Conservation (phyloP, 2,329 filamentous ascomycete genomes). For the Lecanicillium sp. region DNA sequence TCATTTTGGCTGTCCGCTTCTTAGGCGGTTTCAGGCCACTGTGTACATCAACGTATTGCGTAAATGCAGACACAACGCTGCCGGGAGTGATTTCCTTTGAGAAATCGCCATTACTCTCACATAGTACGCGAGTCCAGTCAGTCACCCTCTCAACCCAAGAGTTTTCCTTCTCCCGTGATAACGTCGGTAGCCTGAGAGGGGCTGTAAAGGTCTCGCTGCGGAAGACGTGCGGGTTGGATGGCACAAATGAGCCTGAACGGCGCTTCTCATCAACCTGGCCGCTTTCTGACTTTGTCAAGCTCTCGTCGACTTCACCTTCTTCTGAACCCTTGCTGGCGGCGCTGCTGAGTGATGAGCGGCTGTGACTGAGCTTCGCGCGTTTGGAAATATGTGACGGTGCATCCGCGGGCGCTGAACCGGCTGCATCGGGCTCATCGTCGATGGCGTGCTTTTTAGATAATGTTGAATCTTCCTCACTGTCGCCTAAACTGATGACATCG, state of each 20-base stretch:
- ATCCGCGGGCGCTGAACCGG: slow-evolving; percentile 10
- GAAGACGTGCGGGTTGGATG: slow-evolving; percentile 18
- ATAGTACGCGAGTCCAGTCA: slow-evolving; percentile 7
- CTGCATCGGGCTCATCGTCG: slow-evolving; percentile 14
- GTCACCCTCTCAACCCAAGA: slow-evolving; percentile 6
- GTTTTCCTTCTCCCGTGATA: slow-evolving; percentile 7
- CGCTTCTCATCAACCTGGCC: slow-evolving; percentile 5
- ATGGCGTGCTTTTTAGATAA: slow-evolving; percentile 19
- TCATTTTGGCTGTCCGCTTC: slow-evolving; percentile 21
- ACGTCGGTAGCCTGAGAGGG: slow-evolving; percentile 6
- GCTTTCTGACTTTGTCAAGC: slow-evolving; percentile 3
- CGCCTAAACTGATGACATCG: slow-evolving; percentile 15
- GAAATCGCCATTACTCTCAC: slow-evolving; percentile 16
- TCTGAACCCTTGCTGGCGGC: slow-evolving; percentile 16
- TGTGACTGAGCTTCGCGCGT: slow-evolving; percentile 1
- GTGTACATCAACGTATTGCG: slow-evolving; percentile 21
- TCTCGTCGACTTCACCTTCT: slow-evolving; percentile 25
- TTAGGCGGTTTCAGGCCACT: slow-evolving; percentile 21
- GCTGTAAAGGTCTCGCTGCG: not conserved
- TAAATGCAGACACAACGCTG: slow-evolving; percentile 18
- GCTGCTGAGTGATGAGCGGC: slow-evolving; percentile 13
- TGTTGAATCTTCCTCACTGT: slow-evolving; percentile 14
- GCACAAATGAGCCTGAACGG: slow-evolving; percentile 12
- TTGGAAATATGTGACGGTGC: slow-evolving; percentile 5
- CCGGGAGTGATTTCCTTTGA: slow-evolving; percentile 15